Evolutionary conservation across 371 early-diverging fungal genomes (phyloP).

Genomic region (Rhizopus sp.): DNA sequence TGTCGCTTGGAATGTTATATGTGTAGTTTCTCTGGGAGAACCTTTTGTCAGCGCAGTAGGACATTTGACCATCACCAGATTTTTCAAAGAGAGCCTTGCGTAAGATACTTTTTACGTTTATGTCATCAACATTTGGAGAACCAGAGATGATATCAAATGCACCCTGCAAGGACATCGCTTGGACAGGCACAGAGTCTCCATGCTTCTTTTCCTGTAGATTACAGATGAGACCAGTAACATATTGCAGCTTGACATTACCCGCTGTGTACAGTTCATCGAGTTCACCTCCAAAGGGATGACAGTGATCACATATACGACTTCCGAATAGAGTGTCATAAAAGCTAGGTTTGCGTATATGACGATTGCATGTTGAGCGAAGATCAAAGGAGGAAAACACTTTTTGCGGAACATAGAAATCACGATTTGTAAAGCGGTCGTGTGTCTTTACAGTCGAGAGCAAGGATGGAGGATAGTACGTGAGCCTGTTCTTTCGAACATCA

Average conservation of each 20-base stretch:
- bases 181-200: slow-evolving; percentile 2
- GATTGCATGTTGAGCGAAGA: slow-evolving; percentile 3
- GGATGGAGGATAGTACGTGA: slow-evolving; percentile 51
- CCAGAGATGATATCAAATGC: neutral
- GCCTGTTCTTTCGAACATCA: slow-evolving; percentile 55
- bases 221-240: slow-evolving; percentile 26
- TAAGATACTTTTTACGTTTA: too few species aligned
- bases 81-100: too few species aligned
- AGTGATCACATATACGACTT: neutral
- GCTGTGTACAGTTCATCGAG: slow-evolving; percentile 22
- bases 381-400: slow-evolving; percentile 14
- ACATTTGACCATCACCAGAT: too few species aligned
- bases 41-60: too few species aligned
- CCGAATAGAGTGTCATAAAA: neutral
- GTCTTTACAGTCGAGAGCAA: slow-evolving; percentile 29
- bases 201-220: neutral
- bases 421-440: slow-evolving; percentile 20
- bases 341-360: slow-evolving; percentile 1
- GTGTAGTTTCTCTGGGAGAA: too few species aligned
- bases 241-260: slow-evolving; percentile 25
- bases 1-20: too few species aligned
- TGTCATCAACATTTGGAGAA: too few species aligned
- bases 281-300: slow-evolving; percentile 29
- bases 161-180: neutral
- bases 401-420: slow-evolving; percentile 19